Evolutionary conservation across 202 grass and related monocot genomes (phyloP).

Genomic region (Panicum virgatum): DNA sequence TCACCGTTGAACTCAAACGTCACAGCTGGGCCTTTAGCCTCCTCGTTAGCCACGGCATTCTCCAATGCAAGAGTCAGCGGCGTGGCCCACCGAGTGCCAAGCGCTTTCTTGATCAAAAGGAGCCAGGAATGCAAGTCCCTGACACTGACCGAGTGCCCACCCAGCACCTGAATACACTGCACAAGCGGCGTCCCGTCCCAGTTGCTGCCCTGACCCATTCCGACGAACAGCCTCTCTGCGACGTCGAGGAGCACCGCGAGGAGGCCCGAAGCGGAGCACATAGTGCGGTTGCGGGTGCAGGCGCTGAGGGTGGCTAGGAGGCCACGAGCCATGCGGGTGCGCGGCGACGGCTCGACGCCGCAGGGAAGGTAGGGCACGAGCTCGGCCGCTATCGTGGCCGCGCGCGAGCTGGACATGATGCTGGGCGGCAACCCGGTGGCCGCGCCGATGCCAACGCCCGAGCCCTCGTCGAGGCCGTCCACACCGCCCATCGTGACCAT

Average conservation of each 20-base stretch:
- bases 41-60: slow-evolving; percentile 77
- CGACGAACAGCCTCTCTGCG: slow-evolving; percentile 73
- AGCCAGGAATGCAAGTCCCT: slow-evolving; percentile 88
- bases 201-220: slow-evolving; percentile 51
- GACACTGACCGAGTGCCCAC: slow-evolving; percentile 70
- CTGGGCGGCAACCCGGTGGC: slow-evolving; percentile 48
- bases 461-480: slow-evolving; percentile 73
- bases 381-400: slow-evolving; percentile 71
- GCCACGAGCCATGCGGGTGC: slow-evolving; percentile 74
- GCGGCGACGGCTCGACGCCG: slow-evolving; percentile 81
- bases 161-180: slow-evolving; percentile 77
- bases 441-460: slow-evolving; percentile 13
- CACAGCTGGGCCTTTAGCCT: slow-evolving; percentile 67
- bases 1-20: slow-evolving; percentile 91
- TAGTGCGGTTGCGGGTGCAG: slow-evolving; percentile 88
- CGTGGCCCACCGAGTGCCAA: slow-evolving; percentile 66
- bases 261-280: slow-evolving; percentile 84
- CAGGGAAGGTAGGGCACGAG: slow-evolving; percentile 77
- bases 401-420: slow-evolving; percentile 86
- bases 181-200: slow-evolving; percentile 75
- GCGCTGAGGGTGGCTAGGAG: slow-evolving; percentile 74
- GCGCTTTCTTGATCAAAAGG: slow-evolving; percentile 63
- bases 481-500: slow-evolving; percentile 88
- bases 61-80: slow-evolving; percentile 71
- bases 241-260: slow-evolving; percentile 58